phyloP scores from a whole-genome alignment of 2,329 filamentous ascomycete genomes.

The Cercospora beticola region DNA sequence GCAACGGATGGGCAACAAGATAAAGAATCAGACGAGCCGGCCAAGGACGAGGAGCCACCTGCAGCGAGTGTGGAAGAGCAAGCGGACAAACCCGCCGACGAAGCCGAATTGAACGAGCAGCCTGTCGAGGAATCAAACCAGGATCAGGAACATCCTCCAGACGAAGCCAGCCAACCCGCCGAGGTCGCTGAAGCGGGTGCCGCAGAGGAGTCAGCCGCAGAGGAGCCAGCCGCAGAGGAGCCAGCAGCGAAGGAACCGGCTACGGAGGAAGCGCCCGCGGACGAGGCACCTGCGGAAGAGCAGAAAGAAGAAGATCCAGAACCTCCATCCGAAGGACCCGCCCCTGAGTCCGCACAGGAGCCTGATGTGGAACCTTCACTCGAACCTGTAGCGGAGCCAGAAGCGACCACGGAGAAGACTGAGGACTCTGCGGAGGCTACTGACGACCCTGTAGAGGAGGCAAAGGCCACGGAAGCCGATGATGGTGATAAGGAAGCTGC shows the following conservation, averaged over 20 bases:
- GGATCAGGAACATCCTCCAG: background rate
- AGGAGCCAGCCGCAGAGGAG: background rate
- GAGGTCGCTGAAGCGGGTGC: background rate
- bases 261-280: background rate
- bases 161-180: background rate
- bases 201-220: background rate
- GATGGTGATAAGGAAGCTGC: background rate
- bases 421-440: background rate
- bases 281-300: background rate
- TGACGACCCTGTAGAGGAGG: background rate
- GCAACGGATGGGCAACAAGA: background rate
- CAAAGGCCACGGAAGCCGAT: background rate
- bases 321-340: background rate
- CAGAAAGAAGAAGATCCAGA: background rate
- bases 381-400: background rate
- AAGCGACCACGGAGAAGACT: background rate
- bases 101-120: background rate
- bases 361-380: background rate
- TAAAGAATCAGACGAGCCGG: background rate
- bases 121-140: background rate
- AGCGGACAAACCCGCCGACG: background rate
- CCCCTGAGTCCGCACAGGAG: background rate
- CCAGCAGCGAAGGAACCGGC: background rate
- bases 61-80: background rate
- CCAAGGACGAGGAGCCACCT: background rate